Percentiles rank a stretch among this genome's conserved stretches.
These are phyloP conservation scores for Claviceps cyperi DNA, from an alignment of 2,329 filamentous ascomycete species.

Conservation along the genomic window DNA sequence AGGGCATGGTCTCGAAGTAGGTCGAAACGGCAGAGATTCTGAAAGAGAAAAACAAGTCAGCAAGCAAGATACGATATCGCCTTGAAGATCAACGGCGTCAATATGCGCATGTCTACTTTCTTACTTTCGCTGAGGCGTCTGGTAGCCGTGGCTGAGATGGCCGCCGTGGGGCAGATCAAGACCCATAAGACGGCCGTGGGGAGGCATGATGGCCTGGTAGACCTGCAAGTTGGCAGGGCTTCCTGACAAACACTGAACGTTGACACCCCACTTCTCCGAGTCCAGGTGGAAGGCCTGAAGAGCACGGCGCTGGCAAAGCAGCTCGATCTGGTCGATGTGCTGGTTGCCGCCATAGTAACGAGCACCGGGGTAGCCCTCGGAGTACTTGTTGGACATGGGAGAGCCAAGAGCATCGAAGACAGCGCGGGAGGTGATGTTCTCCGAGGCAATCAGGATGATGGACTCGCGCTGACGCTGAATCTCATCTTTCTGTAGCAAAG, in stretches of 20 bases:
- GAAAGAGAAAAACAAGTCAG: not conserved
- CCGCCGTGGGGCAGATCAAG: slow-evolving; percentile 88
- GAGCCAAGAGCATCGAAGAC: slow-evolving; percentile 95
- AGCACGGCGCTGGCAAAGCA: slow-evolving; percentile 86
- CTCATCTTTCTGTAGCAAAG: slow-evolving; percentile 56
- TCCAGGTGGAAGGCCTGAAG: slow-evolving; percentile 83
- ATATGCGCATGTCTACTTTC: slow-evolving; percentile 10
- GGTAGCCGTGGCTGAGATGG: slow-evolving; percentile 93
- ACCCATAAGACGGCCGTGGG: slow-evolving; percentile 94
- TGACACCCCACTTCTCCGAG: slow-evolving; percentile 89
- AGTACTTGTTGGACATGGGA: slow-evolving; percentile 98
- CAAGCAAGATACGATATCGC: not conserved
- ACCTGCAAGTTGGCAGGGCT: slow-evolving; percentile 95
- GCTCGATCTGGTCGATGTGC: slow-evolving; percentile 94
- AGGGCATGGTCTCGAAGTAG: slow-evolving; percentile 98
- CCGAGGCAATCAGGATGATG: slow-evolving; percentile 95
- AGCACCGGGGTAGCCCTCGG: slow-evolving; percentile 93
- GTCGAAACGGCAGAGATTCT: slow-evolving; percentile 93
- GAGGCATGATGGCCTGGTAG: slow-evolving; percentile 93
- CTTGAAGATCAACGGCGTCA: not conserved
- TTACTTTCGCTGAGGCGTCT: slow-evolving; percentile 83
- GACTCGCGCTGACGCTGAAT: slow-evolving; percentile 96
- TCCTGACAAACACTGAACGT: slow-evolving; percentile 87
- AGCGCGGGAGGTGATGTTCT: slow-evolving; percentile 97
- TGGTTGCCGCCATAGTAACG: slow-evolving; percentile 99